phyloP scores from a whole-genome alignment of 2,329 filamentous ascomycete species.

The Neocucurbitaria cava region DNA sequence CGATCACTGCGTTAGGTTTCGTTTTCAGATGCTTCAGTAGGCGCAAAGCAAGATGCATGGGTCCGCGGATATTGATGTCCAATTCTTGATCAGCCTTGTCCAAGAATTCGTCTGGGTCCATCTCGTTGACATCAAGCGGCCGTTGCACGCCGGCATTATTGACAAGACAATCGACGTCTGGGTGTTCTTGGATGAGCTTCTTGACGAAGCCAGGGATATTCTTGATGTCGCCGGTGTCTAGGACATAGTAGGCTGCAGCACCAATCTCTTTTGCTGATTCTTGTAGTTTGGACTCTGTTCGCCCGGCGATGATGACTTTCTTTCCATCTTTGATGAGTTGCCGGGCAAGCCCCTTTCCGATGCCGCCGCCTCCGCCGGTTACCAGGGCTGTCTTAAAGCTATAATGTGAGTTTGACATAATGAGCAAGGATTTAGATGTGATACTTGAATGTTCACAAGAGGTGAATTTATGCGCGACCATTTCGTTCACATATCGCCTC shows the following conservation, averaged over 20 bases:
- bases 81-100: slow-evolving; percentile 63
- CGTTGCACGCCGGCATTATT: slow-evolving; percentile 68
- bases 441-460: not conserved
- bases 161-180: slow-evolving; percentile 64
- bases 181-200: slow-evolving; percentile 57
- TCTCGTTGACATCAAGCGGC: slow-evolving; percentile 56
- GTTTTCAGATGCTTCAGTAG: slow-evolving; percentile 60
- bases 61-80: slow-evolving; percentile 64
- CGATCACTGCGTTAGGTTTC: slow-evolving; percentile 53
- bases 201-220: slow-evolving; percentile 56
- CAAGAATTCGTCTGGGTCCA: slow-evolving; percentile 52
- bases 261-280: slow-evolving; percentile 54
- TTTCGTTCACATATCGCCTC: not conserved
- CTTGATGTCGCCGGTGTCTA: slow-evolving; percentile 58
- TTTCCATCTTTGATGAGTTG: slow-evolving; percentile 55
- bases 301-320: slow-evolving; percentile 61
- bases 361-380: slow-evolving; percentile 58
- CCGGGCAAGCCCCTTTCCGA: slow-evolving; percentile 58
- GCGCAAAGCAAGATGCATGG: slow-evolving; percentile 61
- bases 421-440: not conserved
- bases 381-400: slow-evolving; percentile 55
- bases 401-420: slow-evolving; percentile 32
- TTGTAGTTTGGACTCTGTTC: slow-evolving; percentile 62
- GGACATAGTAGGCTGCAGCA: slow-evolving; percentile 59
- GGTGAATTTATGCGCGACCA: too few species aligned